phyloP scores from a whole-genome alignment of 495 filamentous ascomycete genomes.

The Aspergillus heteromorphus region DNA sequence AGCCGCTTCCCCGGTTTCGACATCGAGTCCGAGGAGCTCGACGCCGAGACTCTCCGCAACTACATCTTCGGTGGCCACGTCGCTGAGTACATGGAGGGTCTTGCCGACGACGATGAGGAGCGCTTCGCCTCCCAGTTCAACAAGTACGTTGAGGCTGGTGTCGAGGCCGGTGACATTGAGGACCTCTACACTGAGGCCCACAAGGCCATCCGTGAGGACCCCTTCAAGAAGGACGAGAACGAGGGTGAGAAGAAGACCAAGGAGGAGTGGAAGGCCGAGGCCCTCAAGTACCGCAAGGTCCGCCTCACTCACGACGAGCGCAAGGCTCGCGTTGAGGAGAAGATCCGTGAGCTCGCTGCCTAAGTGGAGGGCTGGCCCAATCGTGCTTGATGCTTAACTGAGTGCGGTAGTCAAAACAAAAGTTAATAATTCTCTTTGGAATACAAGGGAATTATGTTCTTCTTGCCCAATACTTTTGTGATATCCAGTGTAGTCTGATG shows the following conservation, averaged over 20 bases:
- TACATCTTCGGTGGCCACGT: conserved; percentile 99
- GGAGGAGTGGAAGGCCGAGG: conserved; percentile 95
- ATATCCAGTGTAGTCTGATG: conserved; percentile 20
- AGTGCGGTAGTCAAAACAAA: conserved; percentile 25
- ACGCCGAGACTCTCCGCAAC: conserved; percentile 92
- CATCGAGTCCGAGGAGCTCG: conserved; percentile 93
- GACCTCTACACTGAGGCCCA: conserved; percentile 94
- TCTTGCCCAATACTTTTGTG: conserved; percentile 12
- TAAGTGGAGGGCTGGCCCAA: conserved; percentile 24
- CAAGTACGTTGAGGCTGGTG: conserved; percentile 92
- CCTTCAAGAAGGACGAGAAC: conserved; percentile 87
- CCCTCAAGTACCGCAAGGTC: conserved; percentile 70
- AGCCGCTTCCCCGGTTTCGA: conserved; percentile 99
- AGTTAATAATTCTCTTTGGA: conserved; percentile 12
- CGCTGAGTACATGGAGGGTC: conserved; percentile 99
- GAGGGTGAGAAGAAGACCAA: conserved; percentile 82
- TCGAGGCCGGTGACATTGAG: conserved; percentile 96
- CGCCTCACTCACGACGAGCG: conserved; percentile 81
- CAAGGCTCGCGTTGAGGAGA: conserved; percentile 72
- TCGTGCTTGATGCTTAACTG: conserved; percentile 22
- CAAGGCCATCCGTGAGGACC: conserved; percentile 95
- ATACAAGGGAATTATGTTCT: conserved; percentile 12
- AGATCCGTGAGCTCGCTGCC: conserved; percentile 63
- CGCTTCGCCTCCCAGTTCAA: conserved; percentile 97
- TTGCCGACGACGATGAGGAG: conserved; percentile 99